Percentiles rank a stretch among this genome's conserved stretches.
Evolutionary conservation across 2,329 filamentous ascomycete species (phyloP).

Genomic region (Ceratocystiopsis minuta): DNA sequence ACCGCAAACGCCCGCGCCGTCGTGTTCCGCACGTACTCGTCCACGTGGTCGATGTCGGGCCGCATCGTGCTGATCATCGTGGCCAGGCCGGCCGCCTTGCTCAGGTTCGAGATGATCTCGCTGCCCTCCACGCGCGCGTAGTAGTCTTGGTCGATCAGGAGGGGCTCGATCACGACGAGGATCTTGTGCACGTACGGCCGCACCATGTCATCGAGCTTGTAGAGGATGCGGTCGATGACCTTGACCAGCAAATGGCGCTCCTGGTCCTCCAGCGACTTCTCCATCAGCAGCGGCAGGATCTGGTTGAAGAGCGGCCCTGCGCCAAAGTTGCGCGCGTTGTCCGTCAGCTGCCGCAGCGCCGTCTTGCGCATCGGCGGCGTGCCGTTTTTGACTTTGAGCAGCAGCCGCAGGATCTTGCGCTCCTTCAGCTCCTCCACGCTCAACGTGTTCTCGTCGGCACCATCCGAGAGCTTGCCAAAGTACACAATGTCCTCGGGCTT

Average conservation of each 20-base stretch:
- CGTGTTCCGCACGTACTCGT: slow-evolving; percentile 96
- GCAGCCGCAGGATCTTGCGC: slow-evolving; percentile 90
- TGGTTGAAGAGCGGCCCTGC: slow-evolving; percentile 92
- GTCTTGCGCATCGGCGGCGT: slow-evolving; percentile 98
- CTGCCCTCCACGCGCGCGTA: slow-evolving; percentile 95
- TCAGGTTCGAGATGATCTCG: slow-evolving; percentile 95
- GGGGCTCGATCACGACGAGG: slow-evolving; percentile 92
- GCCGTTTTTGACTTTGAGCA: slow-evolving; percentile 98
- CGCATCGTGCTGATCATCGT: slow-evolving; percentile 99
- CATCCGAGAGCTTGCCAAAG: slow-evolving; percentile 93
- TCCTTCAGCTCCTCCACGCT: slow-evolving; percentile 94
- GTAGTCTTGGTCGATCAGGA: slow-evolving; percentile 98
- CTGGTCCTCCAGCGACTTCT: slow-evolving; percentile 93
- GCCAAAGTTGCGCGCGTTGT: slow-evolving; percentile 92
- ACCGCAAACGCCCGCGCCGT: slow-evolving; percentile 94
- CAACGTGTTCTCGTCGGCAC: slow-evolving; percentile 76
- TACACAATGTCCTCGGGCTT: slow-evolving; percentile 98
- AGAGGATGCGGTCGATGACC: slow-evolving; percentile 94
- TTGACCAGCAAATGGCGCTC: slow-evolving; percentile 97
- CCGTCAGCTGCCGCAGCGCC: slow-evolving; percentile 85
- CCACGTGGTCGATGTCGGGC: slow-evolving; percentile 94
- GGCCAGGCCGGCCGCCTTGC: slow-evolving; percentile 87
- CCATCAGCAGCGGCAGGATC: slow-evolving; percentile 91
- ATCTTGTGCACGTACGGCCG: slow-evolving; percentile 97
- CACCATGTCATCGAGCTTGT: slow-evolving; percentile 94